Base-by-base conservation (phyloP, 2,329 filamentous ascomycete genomes). In the Elsinoe fawcettii region DNA sequence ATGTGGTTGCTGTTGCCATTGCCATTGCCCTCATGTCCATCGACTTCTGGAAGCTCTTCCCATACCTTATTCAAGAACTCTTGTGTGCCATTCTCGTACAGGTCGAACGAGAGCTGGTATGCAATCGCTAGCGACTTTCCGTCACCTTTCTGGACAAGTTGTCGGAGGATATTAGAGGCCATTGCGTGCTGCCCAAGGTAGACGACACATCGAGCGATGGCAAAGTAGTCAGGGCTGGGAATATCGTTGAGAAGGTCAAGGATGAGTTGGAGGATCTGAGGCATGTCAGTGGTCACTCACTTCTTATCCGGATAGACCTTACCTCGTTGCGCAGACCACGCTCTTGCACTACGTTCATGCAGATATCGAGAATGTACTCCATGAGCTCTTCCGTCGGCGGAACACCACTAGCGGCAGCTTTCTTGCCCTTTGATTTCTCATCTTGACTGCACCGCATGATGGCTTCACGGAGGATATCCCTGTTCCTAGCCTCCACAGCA, bases 81-180 rank as follows among this genome's bases (percentile, higher is more conserved):
- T 66, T 99, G 93, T 0, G 93, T 97, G 64, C 93, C 93, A 68
- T 99, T 99, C 74, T 99, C 93, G 72, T 96, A 97, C 5, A 99
- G 80, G 67, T 99, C 93, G 67, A 99, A 99, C 1, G 92, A 93
- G 58, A 99, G 95, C 70, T 99, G 93, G 71, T 97, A 99, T 16
- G 93, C 93, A 51, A 89, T 86, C 18, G 91, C 88, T 14, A 89
- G 82, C 0, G 90, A 90, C 60, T 84, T 84, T 53, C 84, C 79
- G 63, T 95, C 88, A 5, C 84, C 88, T 62, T 87, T 87, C 60
- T 87, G 80, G 8, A 97, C 85, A 20, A 99, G 80, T 64, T 89
- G 85, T 54, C 82, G 82, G 41, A 99, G 82, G 73, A 99, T 91
- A 61, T 82, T 83, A 8, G 90, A 91, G 0, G 93, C 93, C 77